A percentile compares a stretch with the other conserved stretches of the same genome.
Evolutionary conservation across 257 asterid species (phyloP).

Genomic region (Fraxinus cuspidata): DNA sequence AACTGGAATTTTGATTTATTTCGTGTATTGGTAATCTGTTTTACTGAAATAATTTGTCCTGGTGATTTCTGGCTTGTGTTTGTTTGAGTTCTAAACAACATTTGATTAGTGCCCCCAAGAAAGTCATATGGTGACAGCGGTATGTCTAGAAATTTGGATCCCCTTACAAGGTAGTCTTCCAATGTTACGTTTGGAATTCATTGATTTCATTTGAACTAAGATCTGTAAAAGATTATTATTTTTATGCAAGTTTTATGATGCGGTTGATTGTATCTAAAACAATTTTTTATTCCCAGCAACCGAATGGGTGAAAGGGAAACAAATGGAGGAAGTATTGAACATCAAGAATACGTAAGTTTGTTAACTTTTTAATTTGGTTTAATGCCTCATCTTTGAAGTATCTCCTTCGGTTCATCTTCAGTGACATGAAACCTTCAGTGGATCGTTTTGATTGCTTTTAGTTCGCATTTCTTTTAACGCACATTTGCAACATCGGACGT

Average conservation of each 20-base stretch:
- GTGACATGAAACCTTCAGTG: too few species aligned
- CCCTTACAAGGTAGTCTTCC: too few species aligned
- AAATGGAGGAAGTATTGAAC: constrained; percentile 77
- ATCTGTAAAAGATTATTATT: background rate
- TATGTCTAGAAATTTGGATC: too few species aligned
- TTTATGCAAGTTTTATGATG: background rate
- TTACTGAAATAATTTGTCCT: background rate
- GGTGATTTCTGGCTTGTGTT: background rate
- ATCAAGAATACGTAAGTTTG: constrained; percentile 84
- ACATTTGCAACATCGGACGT: too few species aligned
- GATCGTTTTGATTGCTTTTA: too few species aligned
- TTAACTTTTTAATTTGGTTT: background rate
- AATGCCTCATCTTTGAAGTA: too few species aligned
- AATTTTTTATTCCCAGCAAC: constrained; percentile 52
- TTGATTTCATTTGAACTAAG: background rate
- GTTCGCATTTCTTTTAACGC: too few species aligned
- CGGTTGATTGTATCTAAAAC: background rate
- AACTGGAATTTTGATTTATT: background rate
- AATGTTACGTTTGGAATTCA: background rate
- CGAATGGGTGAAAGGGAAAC: constrained; percentile 90
- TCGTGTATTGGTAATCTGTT: background rate
- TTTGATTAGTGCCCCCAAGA: too few species aligned
- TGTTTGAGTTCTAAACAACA: too few species aligned
- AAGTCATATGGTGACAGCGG: too few species aligned
- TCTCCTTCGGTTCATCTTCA: too few species aligned